phyloP scores from a whole-genome alignment of 345 rosid genomes.

The Linum tenue region DNA sequence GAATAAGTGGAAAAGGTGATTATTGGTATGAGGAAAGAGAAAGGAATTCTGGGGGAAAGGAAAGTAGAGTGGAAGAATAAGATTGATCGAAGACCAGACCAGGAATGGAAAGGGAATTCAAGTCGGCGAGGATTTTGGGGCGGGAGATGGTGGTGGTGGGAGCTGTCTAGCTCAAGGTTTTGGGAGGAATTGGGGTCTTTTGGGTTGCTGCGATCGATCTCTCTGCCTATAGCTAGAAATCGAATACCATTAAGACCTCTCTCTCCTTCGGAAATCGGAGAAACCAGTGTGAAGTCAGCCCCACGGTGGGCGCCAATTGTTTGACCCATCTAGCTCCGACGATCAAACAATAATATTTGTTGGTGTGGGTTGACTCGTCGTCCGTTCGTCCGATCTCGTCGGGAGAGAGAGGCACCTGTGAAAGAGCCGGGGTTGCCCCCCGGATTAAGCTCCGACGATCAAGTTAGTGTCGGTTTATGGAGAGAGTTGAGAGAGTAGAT shows the following conservation, averaged over 20 bases:
- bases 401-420: too few species aligned
- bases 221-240: slow-evolving; percentile 29
- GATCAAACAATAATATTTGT: too few species aligned
- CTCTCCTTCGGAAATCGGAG: too few species aligned
- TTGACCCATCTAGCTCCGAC: too few species aligned
- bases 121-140: not conserved
- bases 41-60: not conserved
- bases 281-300: too few species aligned
- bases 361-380: too few species aligned
- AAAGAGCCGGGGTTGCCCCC: too few species aligned
- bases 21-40: not conserved
- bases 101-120: slow-evolving; percentile 2
- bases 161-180: slow-evolving; percentile 1
- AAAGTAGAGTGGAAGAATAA: not conserved
- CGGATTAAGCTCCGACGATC: too few species aligned
- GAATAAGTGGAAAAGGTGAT: not conserved
- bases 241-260: slow-evolving; percentile 23
- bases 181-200: slow-evolving; percentile 2
- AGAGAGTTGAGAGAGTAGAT: too few species aligned
- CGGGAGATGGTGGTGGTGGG: not conserved
- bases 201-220: slow-evolving; percentile 30
- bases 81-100: slow-evolving; percentile 1
- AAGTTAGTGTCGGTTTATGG: too few species aligned
- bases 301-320: too few species aligned
- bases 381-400: too few species aligned